phyloP scores from a whole-genome alignment of 495 filamentous ascomycete genomes.

The Penicillium manginii region DNA sequence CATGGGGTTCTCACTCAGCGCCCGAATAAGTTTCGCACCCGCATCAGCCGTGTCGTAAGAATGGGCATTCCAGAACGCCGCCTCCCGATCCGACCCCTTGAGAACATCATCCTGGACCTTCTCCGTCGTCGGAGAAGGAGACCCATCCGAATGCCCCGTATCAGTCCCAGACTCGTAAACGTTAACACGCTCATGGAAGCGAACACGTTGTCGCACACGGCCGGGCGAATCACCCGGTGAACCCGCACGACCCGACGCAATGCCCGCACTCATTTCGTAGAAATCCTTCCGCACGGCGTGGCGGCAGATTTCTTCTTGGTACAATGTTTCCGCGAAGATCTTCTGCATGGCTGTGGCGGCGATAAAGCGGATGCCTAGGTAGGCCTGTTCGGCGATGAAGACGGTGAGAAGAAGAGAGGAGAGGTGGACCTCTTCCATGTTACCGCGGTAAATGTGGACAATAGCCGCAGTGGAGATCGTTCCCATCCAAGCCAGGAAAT shows the following conservation, averaged over 20 bases:
- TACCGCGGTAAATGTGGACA: slow-evolving; percentile 79
- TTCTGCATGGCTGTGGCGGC: slow-evolving; percentile 70
- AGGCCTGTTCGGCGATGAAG: slow-evolving; percentile 81
- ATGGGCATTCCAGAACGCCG: slow-evolving; percentile 39
- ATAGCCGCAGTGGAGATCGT: slow-evolving; percentile 82
- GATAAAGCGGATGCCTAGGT: slow-evolving; percentile 67
- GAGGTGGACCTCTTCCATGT: slow-evolving; percentile 61
- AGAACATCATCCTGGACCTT: slow-evolving; percentile 29
- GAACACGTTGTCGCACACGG: slow-evolving; percentile 34
- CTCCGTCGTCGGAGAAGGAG: slow-evolving; percentile 19
- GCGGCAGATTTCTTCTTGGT: slow-evolving; percentile 72
- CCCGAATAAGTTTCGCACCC: slow-evolving; percentile 44
- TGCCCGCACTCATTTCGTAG: slow-evolving; percentile 44
- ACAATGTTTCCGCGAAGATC: slow-evolving; percentile 75
- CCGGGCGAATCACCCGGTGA: slow-evolving; percentile 9
- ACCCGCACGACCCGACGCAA: slow-evolving; percentile 3
- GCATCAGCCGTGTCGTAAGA: slow-evolving; percentile 35
- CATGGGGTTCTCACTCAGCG: slow-evolving; percentile 23
- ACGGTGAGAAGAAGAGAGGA: slow-evolving; percentile 80
- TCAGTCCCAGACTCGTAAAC: slow-evolving; percentile 34
- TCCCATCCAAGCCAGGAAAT: slow-evolving; percentile 89
- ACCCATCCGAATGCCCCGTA: slow-evolving; percentile 14
- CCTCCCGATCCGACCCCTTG: slow-evolving; percentile 33
- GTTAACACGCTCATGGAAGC: slow-evolving; percentile 45
- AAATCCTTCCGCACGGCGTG: slow-evolving; percentile 72